Evolutionary conservation across 495 filamentous ascomycete species (phyloP), one percentile per base, ranked within the genome.

Genomic region (Hypoxylon subgilvum): DNA sequence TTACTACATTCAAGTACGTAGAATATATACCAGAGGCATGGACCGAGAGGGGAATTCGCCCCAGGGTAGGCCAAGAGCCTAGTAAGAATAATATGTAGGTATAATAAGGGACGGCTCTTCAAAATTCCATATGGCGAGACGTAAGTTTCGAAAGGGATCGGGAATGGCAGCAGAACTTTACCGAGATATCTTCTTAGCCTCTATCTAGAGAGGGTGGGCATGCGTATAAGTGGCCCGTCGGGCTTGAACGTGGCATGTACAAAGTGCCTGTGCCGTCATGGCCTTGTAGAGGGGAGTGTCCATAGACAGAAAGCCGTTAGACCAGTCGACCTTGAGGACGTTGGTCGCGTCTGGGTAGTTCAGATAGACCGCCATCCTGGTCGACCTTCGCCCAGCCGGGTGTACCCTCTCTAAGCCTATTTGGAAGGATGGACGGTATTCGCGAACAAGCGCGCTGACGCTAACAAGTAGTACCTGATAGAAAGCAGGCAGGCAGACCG

Each of bases 371-470:
- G 30, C 25, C 40, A n/a, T 56, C 40, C 40, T 32, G 31, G 10
- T 45, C 23, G 31, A 25, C 51, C 17, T 44, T 34, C 34, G 45
- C 52, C 61, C 57, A 63, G 53, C 56, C 61, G 62, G 32, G 43
- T 61, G 41, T 44, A 38, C 39, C 43, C 35, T 50, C 49, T 67
- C 52, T 45, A 57, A 52, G 43, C 54, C 52, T 57, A 53, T 54
- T 46, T 39, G 43, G 64, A 56, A 44, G 32, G 52, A 51, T 57
- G 61, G 49, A 54, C 60, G 46, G 46, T 16, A 52, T 36, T 64
- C 27, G 39, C 57, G 57, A 69, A 65, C 73, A 74, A 71, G 56
- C 69, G 69, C 65, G 67, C 60, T 72, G 68, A 77, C 74, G 73
- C 75, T 71, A 75, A 66, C 54, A 58, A 45, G 55, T 49, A 60